Evolutionary conservation across 164 flowering plant genomes (phyloP).

Genomic region (Nelumbo lutea): DNA sequence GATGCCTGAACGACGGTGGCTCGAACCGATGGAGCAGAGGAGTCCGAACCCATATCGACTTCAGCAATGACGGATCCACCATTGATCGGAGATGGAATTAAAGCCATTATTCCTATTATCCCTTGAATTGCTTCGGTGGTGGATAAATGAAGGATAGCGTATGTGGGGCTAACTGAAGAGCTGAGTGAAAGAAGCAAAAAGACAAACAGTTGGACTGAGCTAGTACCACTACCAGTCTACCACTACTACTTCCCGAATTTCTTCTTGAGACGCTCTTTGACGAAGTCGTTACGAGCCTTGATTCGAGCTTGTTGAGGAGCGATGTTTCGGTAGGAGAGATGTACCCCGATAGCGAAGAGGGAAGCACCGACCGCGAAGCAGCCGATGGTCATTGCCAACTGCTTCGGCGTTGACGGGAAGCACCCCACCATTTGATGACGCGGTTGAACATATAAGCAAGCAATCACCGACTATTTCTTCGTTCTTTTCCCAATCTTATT

Average conservation of each 20-base stretch:
- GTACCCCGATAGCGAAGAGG: slow-evolving; percentile 42
- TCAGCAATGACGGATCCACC: slow-evolving; percentile 23
- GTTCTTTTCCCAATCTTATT: too few species aligned
- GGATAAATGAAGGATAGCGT: neutral
- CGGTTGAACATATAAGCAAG: too few species aligned
- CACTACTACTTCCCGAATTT: slow-evolving; percentile 25
- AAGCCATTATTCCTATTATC: slow-evolving; percentile 6
- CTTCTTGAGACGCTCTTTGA: slow-evolving; percentile 44
- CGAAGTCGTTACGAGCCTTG: slow-evolving; percentile 62
- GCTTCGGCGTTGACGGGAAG: slow-evolving; percentile 52
- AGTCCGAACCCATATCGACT: slow-evolving; percentile 62
- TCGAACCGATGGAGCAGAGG: slow-evolving; percentile 43
- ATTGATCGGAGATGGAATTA: slow-evolving; percentile 8
- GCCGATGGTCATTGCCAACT: slow-evolving; percentile 36
- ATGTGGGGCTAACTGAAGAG: too few species aligned
- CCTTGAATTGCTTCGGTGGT: neutral
- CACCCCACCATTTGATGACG: slow-evolving; percentile 34
- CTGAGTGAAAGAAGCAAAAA: too few species aligned
- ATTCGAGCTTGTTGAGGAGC: slow-evolving; percentile 70
- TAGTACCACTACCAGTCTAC: too few species aligned
- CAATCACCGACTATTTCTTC: too few species aligned
- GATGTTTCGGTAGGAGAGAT: slow-evolving; percentile 48
- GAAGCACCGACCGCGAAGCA: slow-evolving; percentile 40
- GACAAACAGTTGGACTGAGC: too few species aligned
- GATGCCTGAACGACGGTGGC: slow-evolving; percentile 89